phyloP scores from a whole-genome alignment of 345 rosid genomes.

The Citrus sp. region DNA sequence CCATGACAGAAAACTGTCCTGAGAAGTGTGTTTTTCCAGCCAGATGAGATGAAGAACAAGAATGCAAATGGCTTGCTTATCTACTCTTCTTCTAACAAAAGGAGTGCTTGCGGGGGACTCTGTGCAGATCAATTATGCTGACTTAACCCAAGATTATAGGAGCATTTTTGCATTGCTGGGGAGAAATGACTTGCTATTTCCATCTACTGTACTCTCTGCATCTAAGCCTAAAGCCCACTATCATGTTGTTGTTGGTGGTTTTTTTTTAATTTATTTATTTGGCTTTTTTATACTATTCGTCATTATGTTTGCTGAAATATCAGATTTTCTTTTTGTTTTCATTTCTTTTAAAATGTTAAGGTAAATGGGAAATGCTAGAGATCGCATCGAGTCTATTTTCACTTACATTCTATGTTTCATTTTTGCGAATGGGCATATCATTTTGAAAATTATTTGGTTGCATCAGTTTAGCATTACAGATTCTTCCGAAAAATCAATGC shows the following conservation, averaged over 20 bases:
- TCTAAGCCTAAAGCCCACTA: not conserved
- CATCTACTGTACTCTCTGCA: not conserved
- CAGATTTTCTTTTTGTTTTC: not conserved
- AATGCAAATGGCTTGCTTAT: not conserved
- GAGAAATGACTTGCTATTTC: not conserved
- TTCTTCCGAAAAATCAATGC: not conserved
- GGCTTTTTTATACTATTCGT: not conserved
- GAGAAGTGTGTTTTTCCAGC: not conserved
- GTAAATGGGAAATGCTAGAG: not conserved
- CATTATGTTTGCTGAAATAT: not conserved
- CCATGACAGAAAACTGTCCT: not conserved
- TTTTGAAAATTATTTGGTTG: not conserved
- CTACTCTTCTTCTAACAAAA: not conserved
- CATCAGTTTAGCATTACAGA: not conserved
- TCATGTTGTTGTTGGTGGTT: too few relatives aligned
- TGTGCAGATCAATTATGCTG: not conserved
- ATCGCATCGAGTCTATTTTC: not conserved
- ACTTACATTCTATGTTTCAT: not conserved
- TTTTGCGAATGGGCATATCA: not conserved
- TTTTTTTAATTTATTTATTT: not conserved
- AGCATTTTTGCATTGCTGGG: not conserved
- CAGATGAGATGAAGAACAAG: not conserved
- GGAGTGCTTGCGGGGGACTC: not conserved
- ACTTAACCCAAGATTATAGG: not conserved
- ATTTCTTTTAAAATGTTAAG: not conserved